Evolutionary conservation across 495 filamentous ascomycete genomes (phyloP), one percentile per base, ranked within the genome.

Genomic region (Neurospora tetraspora): DNA sequence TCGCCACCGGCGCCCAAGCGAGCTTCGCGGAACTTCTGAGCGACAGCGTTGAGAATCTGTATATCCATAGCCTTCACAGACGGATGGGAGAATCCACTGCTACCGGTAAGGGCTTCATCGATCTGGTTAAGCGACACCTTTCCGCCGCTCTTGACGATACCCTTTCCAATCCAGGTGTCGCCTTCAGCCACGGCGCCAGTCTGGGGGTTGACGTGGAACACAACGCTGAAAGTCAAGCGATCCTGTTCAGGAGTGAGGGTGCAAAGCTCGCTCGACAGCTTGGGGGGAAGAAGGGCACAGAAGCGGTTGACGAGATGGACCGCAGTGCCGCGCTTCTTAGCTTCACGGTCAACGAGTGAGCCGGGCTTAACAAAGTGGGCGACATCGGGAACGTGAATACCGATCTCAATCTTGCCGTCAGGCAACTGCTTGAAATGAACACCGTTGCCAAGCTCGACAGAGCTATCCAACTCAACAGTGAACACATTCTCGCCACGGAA

Each of bases 341-440:
- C 96, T 83, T 99, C 96, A 59, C 96, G 91, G 78, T 99, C 96
- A 39, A 98, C 95, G 69, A 99, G 87, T 27, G 96, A 97, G 85
- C 96, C 97, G 42, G 89, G 86, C 85, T 98, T 98, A 79, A 99
- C 93, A 74, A 99, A 99, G 81, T 98, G 94, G 61, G 96, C 92
- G 74, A 97, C 93, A 83, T 99, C 96, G 37, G 94, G 89, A 76
- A 99, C 93, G 84, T 99, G 96, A 71, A 98, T 88, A 83, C 96
- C 96, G 75, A 99, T 91, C 80, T 99, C 96, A 71, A 97, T 90
- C 83, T 91, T 91, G 71, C 92, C 93, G 82, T 97, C 91, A 3
- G 87, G 83, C 72, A 93, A 86, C 27, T 88, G 85, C 83, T 95
- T 97, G 81, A 97, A 86, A 74, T 98, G 96, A 77, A 97, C 89